These are phyloP conservation scores for Fraxinus greggii DNA, from an alignment of 305 asterid genomes.

Conservation along the genomic window DNA sequence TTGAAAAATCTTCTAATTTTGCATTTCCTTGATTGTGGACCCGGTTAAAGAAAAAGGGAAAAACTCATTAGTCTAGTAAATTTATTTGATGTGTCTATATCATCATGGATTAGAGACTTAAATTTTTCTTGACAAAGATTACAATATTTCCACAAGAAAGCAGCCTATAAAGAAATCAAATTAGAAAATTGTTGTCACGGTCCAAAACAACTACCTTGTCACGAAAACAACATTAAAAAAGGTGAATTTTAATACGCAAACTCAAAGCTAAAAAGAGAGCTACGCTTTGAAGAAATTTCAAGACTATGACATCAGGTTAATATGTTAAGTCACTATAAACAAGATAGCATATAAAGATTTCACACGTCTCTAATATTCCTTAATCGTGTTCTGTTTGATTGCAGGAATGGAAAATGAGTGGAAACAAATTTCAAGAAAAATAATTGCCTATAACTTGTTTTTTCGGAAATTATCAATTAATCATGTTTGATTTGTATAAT, in stretches of 20 bases:
- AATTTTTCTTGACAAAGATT: neutral
- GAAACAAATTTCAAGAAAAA: no score
- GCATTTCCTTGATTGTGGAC: constrained; percentile 26
- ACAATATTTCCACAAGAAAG: no score
- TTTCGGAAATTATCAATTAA: no score
- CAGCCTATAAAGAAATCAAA: no score
- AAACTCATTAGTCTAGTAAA: neutral
- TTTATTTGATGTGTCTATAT: neutral
- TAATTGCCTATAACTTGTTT: no score
- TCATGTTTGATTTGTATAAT: no score
- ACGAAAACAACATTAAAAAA: neutral
- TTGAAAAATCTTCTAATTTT: neutral
- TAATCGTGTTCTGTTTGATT: no score
- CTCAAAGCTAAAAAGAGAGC: neutral
- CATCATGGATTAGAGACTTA: neutral
- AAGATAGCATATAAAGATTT: neutral
- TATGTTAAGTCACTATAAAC: neutral
- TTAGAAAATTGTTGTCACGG: neutral
- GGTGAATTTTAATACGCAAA: neutral
- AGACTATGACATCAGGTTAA: neutral
- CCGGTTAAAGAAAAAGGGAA: constrained; percentile 4
- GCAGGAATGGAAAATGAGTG: no score
- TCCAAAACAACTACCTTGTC: neutral
- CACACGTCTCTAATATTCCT: neutral
- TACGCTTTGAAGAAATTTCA: neutral